Evolutionary conservation across 192 early-diverging fungal species (phyloP), one percentile per base, ranked within the genome.

Genomic region (Rhizophlyctis rosea): DNA sequence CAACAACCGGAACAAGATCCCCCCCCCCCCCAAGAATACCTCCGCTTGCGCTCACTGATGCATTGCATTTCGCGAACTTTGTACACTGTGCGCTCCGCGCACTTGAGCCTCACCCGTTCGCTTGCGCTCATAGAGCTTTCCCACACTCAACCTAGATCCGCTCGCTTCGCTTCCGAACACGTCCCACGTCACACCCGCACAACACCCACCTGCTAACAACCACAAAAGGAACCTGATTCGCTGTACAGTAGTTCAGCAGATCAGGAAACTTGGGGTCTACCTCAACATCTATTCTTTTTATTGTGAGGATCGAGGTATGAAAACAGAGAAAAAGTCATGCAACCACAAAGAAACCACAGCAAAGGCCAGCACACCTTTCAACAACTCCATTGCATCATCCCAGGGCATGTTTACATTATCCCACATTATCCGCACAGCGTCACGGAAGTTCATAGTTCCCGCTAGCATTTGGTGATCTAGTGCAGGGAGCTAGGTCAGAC

Each of bases 171-270:
- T n/a, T n/a, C n/a, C n/a, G n/a, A n/a, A n/a, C n/a, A n/a, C n/a
- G n/a, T n/a, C n/a, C n/a, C n/a, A n/a, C n/a, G n/a, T n/a, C n/a
- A n/a, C n/a, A n/a, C n/a, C n/a, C n/a, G n/a, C n/a, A n/a, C n/a
- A n/a, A n/a, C n/a, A n/a, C n/a, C n/a, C n/a, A 67, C 54, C 78
- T 82, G 70, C 81, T 83, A 9, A 90, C 72, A 2, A 91, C 78
- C 18, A 78, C 81, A 31, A 91, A 73, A 16, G 90, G 83, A 23
- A 87, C 75, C 5, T 69, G 32, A 16, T 84, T 67, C 25, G 63
- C 48, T 11, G 70, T 48, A 30, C 77, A 78, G 36, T 77, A 83
- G 7, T 77, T 63, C 59, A 81, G 79, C 62, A 89, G 84, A 0
- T 49, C 52, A 4, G 63, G 53, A 64, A 91, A 89, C 2, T 79